Evolutionary conservation across 306 rosid genomes (phyloP), one percentile per base, ranked within the genome.

Genomic region (Rosa multiflora): DNA sequence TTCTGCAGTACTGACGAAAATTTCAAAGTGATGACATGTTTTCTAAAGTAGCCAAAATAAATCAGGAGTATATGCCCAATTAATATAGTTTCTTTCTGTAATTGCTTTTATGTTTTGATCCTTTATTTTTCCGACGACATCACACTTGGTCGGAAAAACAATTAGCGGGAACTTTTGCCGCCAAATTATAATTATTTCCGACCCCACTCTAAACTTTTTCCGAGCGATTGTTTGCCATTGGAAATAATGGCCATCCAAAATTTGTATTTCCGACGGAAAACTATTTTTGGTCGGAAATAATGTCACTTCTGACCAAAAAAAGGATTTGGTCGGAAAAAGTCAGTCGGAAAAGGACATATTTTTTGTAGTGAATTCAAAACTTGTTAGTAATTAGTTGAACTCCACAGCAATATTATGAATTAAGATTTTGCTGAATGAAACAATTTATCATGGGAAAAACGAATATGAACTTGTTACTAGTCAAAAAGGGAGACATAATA

Each of bases 351-450:
- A 23, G 26, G 26, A 23, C 26, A 23, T 23, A 23, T 23, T 23
- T 23, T 23, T 23, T 23, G 26, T 23, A 23, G 26, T 23, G 7
- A 73, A 17, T 17, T 35, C 23, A 12, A 20, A 51, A 32, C 39
- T 72, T 70, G 23, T 29, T 73, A 53, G 67, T 32, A 26, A 26
- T 26, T 18, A 51, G 80, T 68, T 21, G 61, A 69, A 75, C 35
- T 56, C 11, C 20, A 17, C 32, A 55, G 39, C 32, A 46, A 55
- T 6, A 8, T 4, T 18, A 4, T 14, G 46, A 40, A 61, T 21
- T 58, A 10, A 5, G n/a, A 18, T 18, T 44, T 42, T 42, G 68
- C 56, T 10, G 58, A 56, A 48, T 20, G 58, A 47, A 78, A 12
- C 7, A 44, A 18, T 39, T 39, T 0, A 40, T 18, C 8, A 11